Percentiles rank a stretch among this genome's conserved stretches.
These are phyloP conservation scores for Moesziomyces sp. DNA, from an alignment of 1,284 basidiomycete genomes.

Conservation along the genomic window DNA sequence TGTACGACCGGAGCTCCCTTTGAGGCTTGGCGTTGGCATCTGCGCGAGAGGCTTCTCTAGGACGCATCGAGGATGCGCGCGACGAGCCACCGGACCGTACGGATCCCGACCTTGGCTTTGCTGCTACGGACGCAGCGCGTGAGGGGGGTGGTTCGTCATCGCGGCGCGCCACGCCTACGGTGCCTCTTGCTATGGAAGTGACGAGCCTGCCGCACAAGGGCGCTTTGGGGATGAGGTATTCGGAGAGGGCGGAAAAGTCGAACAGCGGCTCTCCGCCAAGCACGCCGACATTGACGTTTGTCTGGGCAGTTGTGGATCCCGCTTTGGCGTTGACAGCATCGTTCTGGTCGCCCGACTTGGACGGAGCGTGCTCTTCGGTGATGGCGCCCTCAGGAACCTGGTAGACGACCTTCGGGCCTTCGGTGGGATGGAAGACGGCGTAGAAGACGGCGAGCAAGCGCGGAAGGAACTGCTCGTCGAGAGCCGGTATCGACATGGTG, in stretches of 20 bases:
- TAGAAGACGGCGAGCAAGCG: conserved; percentile 88
- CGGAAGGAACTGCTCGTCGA: conserved; percentile 65
- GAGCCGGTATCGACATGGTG: conserved; percentile 40
- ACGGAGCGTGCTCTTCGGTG: conserved; percentile 20
- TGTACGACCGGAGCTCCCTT: conserved; percentile 49
- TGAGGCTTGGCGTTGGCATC: conserved; percentile 2
- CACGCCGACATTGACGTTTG: conserved; percentile 3
- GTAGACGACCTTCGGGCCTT: conserved; percentile 85
- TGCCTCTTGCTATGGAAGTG: conserved; percentile 68
- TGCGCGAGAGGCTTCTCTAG: conserved; percentile 1
- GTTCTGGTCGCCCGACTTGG: conserved; percentile 11
- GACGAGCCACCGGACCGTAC: conserved; percentile 21
- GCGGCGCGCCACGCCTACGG: conserved; percentile 3
- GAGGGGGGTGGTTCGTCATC: conserved; percentile 9
- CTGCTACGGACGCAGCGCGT: conserved; percentile 15
- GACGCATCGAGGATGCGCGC: conserved; percentile 17
- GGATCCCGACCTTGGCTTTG: conserved; percentile 14
- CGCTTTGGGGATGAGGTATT: conserved; percentile 90
- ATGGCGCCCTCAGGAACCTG: conserved; percentile 83
- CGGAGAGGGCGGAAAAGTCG: conserved; percentile 88
- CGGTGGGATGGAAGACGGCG: conserved; percentile 81
- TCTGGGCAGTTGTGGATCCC: conserved; percentile 8
- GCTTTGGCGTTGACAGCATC: conserved; percentile 3
- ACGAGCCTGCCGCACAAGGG: conserved; percentile 89
- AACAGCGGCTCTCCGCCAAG: conserved; percentile 73